A percentile compares a stretch with the other conserved stretches of the same genome.
Evolutionary conservation across 306 rosid genomes (phyloP).

Genomic region (Clitoria ternatea): DNA sequence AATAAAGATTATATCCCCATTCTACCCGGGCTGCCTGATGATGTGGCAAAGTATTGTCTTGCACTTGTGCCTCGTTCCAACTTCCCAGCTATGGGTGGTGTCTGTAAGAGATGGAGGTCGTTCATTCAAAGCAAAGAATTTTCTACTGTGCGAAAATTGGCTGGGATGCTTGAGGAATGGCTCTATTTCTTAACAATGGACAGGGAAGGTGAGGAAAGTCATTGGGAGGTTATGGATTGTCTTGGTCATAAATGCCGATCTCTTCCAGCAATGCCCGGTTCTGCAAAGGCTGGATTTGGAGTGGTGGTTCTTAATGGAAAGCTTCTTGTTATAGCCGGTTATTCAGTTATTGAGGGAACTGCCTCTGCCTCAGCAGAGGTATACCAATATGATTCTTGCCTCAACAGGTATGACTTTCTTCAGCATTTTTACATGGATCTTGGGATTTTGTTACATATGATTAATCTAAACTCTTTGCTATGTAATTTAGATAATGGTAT

Average conservation of each 20-base stretch:
- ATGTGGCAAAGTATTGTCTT: constrained; percentile 87
- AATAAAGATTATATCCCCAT: constrained; percentile 44
- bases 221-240: constrained; percentile 86
- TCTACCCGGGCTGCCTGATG: constrained; percentile 93
- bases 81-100: constrained; percentile 67
- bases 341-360: constrained; percentile 37
- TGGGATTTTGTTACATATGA: neutral
- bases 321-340: constrained; percentile 79
- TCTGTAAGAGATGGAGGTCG: constrained; percentile 85
- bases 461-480: neutral
- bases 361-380: constrained; percentile 58
- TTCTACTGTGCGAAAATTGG: constrained; percentile 65
- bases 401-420: constrained; percentile 37
- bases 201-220: constrained; percentile 57
- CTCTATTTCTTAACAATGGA: constrained; percentile 68
- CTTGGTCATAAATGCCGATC: constrained; percentile 42
- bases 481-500: neutral
- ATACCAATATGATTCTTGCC: constrained; percentile 73
- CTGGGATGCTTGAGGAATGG: constrained; percentile 90
- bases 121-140: constrained; percentile 83
- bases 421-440: constrained; percentile 14
- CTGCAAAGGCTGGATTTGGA: constrained; percentile 50
- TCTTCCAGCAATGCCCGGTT: constrained; percentile 83
- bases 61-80: constrained; percentile 87
- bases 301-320: constrained; percentile 74